These are phyloP conservation scores for Leccinum uliginosum DNA, from an alignment of 768 basidiomycete species.

Conservation along the genomic window DNA sequence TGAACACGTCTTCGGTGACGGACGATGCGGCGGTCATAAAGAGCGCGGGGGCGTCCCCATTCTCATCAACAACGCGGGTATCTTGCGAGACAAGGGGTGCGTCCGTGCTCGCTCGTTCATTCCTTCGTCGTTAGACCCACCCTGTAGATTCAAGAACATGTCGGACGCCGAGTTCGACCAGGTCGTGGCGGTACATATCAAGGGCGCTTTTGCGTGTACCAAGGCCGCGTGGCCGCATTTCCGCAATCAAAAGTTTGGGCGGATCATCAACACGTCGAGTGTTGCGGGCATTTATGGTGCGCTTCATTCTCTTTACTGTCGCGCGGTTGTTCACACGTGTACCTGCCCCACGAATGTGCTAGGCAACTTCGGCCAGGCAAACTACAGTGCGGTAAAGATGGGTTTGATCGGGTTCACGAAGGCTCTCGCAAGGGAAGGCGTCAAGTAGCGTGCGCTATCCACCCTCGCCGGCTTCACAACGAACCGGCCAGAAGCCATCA, in stretches of 20 bases:
- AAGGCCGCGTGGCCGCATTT: slow-evolving; percentile 97
- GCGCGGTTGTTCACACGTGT: background rate
- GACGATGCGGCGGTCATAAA: slow-evolving; percentile 86
- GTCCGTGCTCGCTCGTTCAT: slow-evolving; percentile 10
- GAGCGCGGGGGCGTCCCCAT: slow-evolving; percentile 82
- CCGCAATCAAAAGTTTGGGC: slow-evolving; percentile 91
- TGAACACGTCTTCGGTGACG: slow-evolving; percentile 80
- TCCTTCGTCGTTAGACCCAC: background rate
- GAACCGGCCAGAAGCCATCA: no score
- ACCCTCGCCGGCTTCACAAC: no score
- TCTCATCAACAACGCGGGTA: slow-evolving; percentile 95
- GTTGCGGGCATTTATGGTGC: slow-evolving; percentile 90
- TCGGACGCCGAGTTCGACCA: slow-evolving; percentile 92
- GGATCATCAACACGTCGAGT: slow-evolving; percentile 91
- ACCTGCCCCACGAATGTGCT: background rate
- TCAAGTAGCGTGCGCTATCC: no score
- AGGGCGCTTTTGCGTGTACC: slow-evolving; percentile 88
- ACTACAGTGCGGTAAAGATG: slow-evolving; percentile 99
- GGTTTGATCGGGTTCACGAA: slow-evolving; percentile 89
- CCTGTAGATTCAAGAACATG: slow-evolving; percentile 97
- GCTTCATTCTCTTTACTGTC: slow-evolving; percentile 12
- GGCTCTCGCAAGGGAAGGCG: slow-evolving; percentile 89
- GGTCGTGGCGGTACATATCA: slow-evolving; percentile 84
- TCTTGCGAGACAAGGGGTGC: slow-evolving; percentile 76
- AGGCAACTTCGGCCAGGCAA: slow-evolving; percentile 96